Evolutionary conservation across 2,329 filamentous ascomycete species (phyloP), one percentile per base, ranked within the genome.

Genomic region (Sporothrix dimorphospora): DNA sequence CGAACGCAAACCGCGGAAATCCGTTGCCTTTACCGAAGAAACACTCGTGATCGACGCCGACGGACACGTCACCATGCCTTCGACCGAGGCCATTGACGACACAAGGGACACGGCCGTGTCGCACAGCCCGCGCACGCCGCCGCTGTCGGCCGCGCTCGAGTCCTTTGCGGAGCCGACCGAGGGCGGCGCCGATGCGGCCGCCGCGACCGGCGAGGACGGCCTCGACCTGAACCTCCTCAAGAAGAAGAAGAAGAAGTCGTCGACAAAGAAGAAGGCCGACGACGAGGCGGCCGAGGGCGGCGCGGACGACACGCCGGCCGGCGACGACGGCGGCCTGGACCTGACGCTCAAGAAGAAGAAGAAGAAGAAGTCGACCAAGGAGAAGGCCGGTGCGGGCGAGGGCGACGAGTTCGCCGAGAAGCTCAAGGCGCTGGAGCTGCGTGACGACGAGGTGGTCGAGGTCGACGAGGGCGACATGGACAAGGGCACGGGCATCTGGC

Each of bases 1-100:
- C n/a, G 72, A 75, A 66, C 75, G 75, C 72, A 76, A 75, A 63
- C 45, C 74, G 21, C 75, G 75, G 14, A 97, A 98, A 85, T 97
- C 94, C 63, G 95, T 98, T 79, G 91, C 94, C 76, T 98, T 98
- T 82, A 94, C 91, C 81, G 92, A 96, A 83, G 93, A 93, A 79
- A 89, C 93, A 78, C 88, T 92, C 76, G 90, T 97, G 78, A 94
- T 98, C 81, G 93, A 97, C 85, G 89, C 90, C 82, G 93, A 97
- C 87, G 95, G 95, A 78, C 89, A 91, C 80, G 90, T 98, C 80
- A 93, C 89, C 79, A 90, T 92, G 83, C 71, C 75, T 61, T 87
- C 89, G 81, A 89, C 92, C 81, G 88, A 90, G 76, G 86, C 88
- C 78, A 82, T 85, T 79, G 89, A 91, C 79, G 92, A 93, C 78